Base-by-base conservation (phyloP, 2,329 filamentous ascomycete species). In the Hypoxylon sp. region DNA sequence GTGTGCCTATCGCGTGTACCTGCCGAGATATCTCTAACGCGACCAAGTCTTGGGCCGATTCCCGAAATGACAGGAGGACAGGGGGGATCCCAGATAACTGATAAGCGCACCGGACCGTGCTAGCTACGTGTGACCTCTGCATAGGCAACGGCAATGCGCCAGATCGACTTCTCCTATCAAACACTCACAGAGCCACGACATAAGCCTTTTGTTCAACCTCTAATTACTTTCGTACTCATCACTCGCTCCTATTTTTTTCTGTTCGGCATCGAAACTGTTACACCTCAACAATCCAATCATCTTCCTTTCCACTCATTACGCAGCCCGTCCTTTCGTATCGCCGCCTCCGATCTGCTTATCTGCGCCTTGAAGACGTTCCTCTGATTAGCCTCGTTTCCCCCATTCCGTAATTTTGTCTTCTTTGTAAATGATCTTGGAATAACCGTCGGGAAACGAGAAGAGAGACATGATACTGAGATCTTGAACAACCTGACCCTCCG, bases 21-120 rank as follows among this genome's bases (percentile, higher is more conserved):
- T 57, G 56, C 60, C 60, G 56, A 57, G 20, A 41, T 57, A 49
- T 42, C 55, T 7, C 60, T 60, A 60, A 52, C 41, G 20, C 37
- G 6, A 54, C 41, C 49, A 54, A 26, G 26, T 49, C 33, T 15
- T 50, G 42, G 20, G n/a, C n/a, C n/a, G n/a, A 35, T 35, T 35
- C 48, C 52, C 48, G 56, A 62, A 56, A 27, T 24, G 47, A 49
- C 41, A 57, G 46, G 51, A 55, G 48, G 2, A 24, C 4, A 37
- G 33, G 48, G 33, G 48, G 59, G 59, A 58, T 58, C 50, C 26
- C n/a, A 35, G 31, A 17, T 35, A 29, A 29, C 8, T 29, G 59
- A 62, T 62, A 62, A 59, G 42, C 37, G 15, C 9, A 47, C 21
- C 15, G 38, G 38, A 23, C n/a, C 13, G 3, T 23, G 10, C 20